Percentiles rank a stretch among this genome's conserved stretches.
Evolutionary conservation across 208 protist species (phyloP).

Genomic region (Spongospora subterranea): DNA sequence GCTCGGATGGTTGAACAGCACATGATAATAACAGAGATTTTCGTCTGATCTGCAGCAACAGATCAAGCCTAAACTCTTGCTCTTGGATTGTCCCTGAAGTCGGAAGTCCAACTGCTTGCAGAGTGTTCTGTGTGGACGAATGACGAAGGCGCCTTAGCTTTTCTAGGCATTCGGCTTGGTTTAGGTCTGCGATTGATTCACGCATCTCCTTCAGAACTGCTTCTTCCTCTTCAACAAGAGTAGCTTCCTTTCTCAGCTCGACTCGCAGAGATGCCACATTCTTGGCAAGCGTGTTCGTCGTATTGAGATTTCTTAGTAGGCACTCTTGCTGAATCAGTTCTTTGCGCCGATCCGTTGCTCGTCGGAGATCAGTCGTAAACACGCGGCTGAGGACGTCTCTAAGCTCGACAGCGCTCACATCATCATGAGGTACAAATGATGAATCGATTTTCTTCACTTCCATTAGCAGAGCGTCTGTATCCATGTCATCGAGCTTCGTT

Average conservation of each 20-base stretch:
- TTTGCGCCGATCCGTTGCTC: not conserved
- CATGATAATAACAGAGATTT: not conserved
- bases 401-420: not conserved
- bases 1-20: not conserved
- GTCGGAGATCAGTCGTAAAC: slow-evolving; percentile 6
- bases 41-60: not conserved
- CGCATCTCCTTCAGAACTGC: not conserved
- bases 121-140: not conserved
- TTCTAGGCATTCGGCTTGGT: not conserved
- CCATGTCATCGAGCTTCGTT: not conserved
- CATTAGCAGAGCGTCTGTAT: not conserved
- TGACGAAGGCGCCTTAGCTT: not conserved
- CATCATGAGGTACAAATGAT: not conserved
- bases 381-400: not conserved
- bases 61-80: not conserved
- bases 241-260: slow-evolving; percentile 5
- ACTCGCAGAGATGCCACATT: not conserved
- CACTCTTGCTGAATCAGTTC: not conserved
- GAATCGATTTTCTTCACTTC: not conserved
- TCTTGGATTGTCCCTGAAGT: not conserved
- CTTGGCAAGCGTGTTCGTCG: not conserved
- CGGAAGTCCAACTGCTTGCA: not conserved
- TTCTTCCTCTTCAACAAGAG: not conserved
- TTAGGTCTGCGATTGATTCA: not conserved
- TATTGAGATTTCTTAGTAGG: not conserved